Percentiles rank a stretch among this genome's conserved stretches.
These are phyloP conservation scores for Lizanozyma gosingica DNA, from an alignment of 1,139 yeast genomes.

Conservation along the genomic window DNA sequence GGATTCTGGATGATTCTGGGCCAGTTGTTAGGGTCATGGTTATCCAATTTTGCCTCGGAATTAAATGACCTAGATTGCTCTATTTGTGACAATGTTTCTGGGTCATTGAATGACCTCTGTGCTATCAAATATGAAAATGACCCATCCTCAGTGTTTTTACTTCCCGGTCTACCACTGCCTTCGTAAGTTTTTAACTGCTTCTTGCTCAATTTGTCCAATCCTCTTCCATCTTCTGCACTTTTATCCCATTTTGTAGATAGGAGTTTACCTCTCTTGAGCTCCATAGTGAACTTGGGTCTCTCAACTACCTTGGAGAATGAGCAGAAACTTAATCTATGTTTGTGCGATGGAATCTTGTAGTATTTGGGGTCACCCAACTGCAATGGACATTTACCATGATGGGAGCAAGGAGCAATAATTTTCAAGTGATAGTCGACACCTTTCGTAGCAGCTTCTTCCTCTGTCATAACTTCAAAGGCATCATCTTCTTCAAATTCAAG, in stretches of 20 bases:
- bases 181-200: conserved; percentile 20
- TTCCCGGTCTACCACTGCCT: conserved; percentile 65
- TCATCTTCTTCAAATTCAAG: conserved; percentile 39
- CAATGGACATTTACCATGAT: conserved; percentile 80
- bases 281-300: conserved; percentile 71
- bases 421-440: conserved; percentile 45
- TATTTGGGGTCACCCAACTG: conserved; percentile 69
- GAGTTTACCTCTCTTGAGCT: conserved; percentile 72
- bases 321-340: conserved; percentile 62
- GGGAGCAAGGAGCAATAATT: conserved; percentile 85
- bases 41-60: conserved; percentile 11
- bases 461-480: conserved; percentile 29
- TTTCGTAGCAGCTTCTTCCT: conserved; percentile 13
- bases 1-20: conserved; percentile 74
- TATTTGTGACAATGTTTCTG: conserved; percentile 23
- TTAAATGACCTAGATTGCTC: conserved; percentile 4
- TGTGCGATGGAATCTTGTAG: conserved; percentile 53
- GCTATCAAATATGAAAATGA: conserved; percentile 71
- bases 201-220: conserved; percentile 25
- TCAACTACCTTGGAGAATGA: conserved; percentile 64
- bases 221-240: conserved; percentile 44
- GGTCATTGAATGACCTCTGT: conserved; percentile 42
- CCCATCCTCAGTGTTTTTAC: conserved; percentile 65
- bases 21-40: conserved; percentile 40
- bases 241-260: conserved; percentile 69